Conservation (phyloP, 2,329 filamentous ascomycete species). For the Nannizziopsis arthrosporioides region DNA sequence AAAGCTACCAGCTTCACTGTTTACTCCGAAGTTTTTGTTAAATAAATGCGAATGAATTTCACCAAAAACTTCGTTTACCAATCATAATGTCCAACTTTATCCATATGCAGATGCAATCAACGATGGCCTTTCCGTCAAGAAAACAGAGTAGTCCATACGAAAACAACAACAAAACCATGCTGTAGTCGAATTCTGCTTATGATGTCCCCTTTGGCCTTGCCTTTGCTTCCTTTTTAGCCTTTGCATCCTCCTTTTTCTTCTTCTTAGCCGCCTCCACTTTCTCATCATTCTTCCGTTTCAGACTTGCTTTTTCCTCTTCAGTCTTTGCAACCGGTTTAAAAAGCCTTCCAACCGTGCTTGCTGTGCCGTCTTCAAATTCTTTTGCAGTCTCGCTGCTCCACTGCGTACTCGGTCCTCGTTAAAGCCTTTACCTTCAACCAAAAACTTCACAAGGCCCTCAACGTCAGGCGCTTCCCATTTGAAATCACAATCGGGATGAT, state of each 20-base stretch:
- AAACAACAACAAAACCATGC: background rate
- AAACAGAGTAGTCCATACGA: background rate
- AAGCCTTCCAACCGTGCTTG: slow-evolving; percentile 84
- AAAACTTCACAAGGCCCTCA: slow-evolving; percentile 76
- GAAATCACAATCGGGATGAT: slow-evolving; percentile 83
- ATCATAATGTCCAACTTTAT: too few relatives aligned
- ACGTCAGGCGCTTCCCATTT: slow-evolving; percentile 94
- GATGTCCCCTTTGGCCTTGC: slow-evolving; percentile 63
- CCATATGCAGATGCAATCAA: too few relatives aligned
- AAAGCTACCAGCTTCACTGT: too few relatives aligned
- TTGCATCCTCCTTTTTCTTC: slow-evolving; percentile 85
- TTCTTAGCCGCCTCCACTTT: slow-evolving; percentile 90
- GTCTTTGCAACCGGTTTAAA: slow-evolving; percentile 90
- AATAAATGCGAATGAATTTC: too few relatives aligned
- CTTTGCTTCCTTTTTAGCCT: slow-evolving; percentile 87
- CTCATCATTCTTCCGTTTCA: slow-evolving; percentile 90
- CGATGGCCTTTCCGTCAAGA: too few relatives aligned
- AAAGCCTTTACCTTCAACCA: slow-evolving; percentile 93
- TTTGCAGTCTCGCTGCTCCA: slow-evolving; percentile 66
- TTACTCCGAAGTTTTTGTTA: too few relatives aligned
- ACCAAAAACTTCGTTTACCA: too few relatives aligned
- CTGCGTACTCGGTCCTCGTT: slow-evolving; percentile 83
- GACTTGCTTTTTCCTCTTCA: slow-evolving; percentile 65
- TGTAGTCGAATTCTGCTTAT: slow-evolving; percentile 19
- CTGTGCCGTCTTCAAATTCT: slow-evolving; percentile 82